These are phyloP conservation scores for Cryptococcus sp. DNA, from an alignment of 1,284 basidiomycete genomes.

Conservation along the genomic window DNA sequence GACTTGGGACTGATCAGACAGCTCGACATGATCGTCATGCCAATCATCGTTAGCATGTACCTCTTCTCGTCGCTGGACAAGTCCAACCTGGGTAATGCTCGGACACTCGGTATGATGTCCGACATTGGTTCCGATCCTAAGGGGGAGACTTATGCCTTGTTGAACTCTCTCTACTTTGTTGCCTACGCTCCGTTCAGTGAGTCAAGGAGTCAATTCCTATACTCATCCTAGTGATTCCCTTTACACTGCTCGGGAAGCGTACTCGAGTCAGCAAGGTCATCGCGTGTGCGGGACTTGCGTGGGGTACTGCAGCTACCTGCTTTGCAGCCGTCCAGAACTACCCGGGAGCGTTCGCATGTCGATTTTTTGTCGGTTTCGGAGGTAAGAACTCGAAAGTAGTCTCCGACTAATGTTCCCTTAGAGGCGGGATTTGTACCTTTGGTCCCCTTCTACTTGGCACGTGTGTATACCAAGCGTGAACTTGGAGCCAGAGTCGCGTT, in stretches of 20 bases:
- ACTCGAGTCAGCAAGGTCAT: not conserved
- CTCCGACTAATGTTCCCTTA: not conserved
- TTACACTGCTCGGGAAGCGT: not conserved
- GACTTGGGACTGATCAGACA: not conserved
- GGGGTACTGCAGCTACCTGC: not conserved
- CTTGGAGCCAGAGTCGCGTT: too few relatives aligned
- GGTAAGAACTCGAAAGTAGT: conserved; percentile 12
- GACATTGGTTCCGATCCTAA: not conserved
- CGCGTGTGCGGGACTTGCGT: not conserved
- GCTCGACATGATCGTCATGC: conserved; percentile 1
- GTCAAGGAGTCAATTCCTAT: not conserved
- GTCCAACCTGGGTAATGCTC: conserved; percentile 1
- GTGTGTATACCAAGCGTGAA: conserved; percentile 5
- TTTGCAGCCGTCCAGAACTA: conserved; percentile 7
- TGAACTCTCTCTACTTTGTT: conserved; percentile 1
- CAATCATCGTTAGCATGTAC: not conserved
- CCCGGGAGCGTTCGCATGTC: too few relatives aligned
- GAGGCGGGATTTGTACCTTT: conserved; percentile 10
- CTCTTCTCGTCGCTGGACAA: conserved; percentile 3
- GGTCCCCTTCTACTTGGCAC: conserved; percentile 1
- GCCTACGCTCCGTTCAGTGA: conserved; percentile 1
- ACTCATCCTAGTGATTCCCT: not conserved
- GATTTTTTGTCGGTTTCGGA: conserved; percentile 22
- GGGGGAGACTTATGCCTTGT: not conserved
- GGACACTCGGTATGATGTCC: not conserved